These are phyloP conservation scores for Acanthamoeba quina DNA, from an alignment of 208 protist genomes.

Conservation along the genomic window DNA sequence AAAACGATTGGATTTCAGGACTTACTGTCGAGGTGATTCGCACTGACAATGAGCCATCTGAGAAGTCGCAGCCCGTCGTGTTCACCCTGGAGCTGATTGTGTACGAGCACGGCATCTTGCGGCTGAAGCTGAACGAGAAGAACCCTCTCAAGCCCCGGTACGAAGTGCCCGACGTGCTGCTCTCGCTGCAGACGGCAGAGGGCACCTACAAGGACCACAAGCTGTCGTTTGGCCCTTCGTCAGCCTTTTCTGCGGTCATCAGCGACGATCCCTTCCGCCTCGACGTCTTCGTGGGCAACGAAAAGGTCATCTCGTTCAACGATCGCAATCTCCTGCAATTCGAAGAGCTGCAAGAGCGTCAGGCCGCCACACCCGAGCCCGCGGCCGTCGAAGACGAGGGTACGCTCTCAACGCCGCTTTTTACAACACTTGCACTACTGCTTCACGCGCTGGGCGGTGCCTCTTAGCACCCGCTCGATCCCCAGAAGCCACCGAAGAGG, in stretches of 20 bases:
- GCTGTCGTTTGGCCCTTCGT: neutral
- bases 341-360: constrained; percentile 77
- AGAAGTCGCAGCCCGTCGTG: neutral
- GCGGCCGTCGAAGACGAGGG: neutral
- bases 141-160: constrained; percentile 77
- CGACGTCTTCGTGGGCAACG: constrained; percentile 70
- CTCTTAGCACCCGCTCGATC: no score
- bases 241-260: neutral
- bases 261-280: constrained; percentile 73
- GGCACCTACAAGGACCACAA: neutral
- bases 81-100: constrained; percentile 72
- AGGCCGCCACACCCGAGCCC: neutral
- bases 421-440: no score
- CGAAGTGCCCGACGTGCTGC: constrained; percentile 81
- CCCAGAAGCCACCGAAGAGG: neutral
- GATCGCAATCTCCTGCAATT: constrained; percentile 77
- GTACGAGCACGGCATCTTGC: constrained; percentile 55
- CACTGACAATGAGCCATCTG: constrained; percentile 2
- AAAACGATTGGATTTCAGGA: neutral
- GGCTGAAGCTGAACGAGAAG: constrained; percentile 81
- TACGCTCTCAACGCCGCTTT: neutral
- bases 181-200: constrained; percentile 1
- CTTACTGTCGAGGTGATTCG: neutral
- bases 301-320: constrained; percentile 75
- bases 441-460: no score